phyloP scores from a whole-genome alignment of 1,139 yeast genomes.

The Diutina rugosa region DNA sequence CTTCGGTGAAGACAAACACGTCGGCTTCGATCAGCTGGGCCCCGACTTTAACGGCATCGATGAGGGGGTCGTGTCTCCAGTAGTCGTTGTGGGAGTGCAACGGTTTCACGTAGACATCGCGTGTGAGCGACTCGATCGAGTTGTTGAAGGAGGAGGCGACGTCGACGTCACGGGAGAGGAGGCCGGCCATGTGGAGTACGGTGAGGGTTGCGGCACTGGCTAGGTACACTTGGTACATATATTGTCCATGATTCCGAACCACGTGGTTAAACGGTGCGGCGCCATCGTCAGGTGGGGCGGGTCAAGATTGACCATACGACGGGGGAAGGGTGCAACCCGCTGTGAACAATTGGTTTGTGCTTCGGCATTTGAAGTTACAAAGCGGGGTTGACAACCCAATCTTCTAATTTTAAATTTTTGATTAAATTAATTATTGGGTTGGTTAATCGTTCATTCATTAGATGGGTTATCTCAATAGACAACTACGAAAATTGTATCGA shows the following conservation, averaged over 20 bases:
- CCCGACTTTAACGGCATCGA: slow-evolving; percentile 50
- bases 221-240: not conserved
- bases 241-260: not conserved
- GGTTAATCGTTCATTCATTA: too few species aligned
- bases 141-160: not conserved
- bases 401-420: too few species aligned
- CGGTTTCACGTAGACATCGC: slow-evolving; percentile 36
- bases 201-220: not conserved
- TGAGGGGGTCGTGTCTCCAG: slow-evolving; percentile 50
- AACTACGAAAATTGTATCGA: too few species aligned
- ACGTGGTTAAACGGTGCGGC: not conserved
- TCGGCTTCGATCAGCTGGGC: slow-evolving; percentile 60
- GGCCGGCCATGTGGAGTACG: not conserved
- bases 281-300: not conserved
- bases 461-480: too few species aligned
- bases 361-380: too few species aligned
- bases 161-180: not conserved
- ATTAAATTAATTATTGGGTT: too few species aligned
- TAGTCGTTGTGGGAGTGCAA: slow-evolving; percentile 72
- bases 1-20: slow-evolving; percentile 39
- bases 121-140: slow-evolving; percentile 23
- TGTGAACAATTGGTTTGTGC: too few species aligned
- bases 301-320: not conserved
- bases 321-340: not conserved
- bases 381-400: too few species aligned